phyloP scores from a whole-genome alignment of 2,329 filamentous ascomycete species.

The Penicillium sp. region DNA sequence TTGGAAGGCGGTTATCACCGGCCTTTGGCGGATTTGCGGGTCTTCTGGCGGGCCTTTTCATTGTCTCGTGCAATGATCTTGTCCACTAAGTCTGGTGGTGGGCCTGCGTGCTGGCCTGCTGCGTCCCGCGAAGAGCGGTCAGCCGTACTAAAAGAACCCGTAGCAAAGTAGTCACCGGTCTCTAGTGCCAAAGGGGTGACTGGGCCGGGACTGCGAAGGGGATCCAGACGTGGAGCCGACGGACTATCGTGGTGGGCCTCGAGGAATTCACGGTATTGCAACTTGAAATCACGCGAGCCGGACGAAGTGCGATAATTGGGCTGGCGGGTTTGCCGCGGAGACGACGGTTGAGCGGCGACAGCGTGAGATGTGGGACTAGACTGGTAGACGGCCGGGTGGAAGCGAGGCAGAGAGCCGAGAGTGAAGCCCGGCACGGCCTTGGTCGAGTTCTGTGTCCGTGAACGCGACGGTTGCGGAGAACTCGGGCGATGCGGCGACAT shows the following conservation, averaged over 20 bases:
- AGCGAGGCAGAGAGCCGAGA: constrained; percentile 44
- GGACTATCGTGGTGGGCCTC: constrained; percentile 38
- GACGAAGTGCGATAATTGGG: constrained; percentile 32
- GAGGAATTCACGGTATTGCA: constrained; percentile 45
- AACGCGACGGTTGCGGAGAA: constrained; percentile 37
- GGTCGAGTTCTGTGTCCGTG: constrained; percentile 31
- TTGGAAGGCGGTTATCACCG: constrained; percentile 21
- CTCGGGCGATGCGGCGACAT: constrained; percentile 35
- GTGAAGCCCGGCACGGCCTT: constrained; percentile 40
- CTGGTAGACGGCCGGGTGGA: constrained; percentile 47
- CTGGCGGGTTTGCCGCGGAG: constrained; percentile 33
- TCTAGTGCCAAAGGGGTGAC: constrained; percentile 47
- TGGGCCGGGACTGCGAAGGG: constrained; percentile 46
- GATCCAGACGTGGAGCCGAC: constrained; percentile 46
- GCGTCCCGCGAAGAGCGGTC: constrained; percentile 21
- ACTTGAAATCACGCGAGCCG: constrained; percentile 37
- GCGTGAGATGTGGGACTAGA: constrained; percentile 25
- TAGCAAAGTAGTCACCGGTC: constrained; percentile 41
- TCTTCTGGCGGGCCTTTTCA: constrained; percentile 30
- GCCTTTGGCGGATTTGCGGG: constrained; percentile 27
- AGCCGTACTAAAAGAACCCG: constrained; percentile 27
- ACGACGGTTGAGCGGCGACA: constrained; percentile 28
- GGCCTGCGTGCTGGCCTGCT: constrained; percentile 17
- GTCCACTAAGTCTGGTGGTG: constrained; percentile 34
- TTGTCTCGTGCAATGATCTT: constrained; percentile 35